Evolutionary conservation across 441 rosid genomes (phyloP), one percentile per base, ranked within the genome.

Genomic region (Hura crepitans): DNA sequence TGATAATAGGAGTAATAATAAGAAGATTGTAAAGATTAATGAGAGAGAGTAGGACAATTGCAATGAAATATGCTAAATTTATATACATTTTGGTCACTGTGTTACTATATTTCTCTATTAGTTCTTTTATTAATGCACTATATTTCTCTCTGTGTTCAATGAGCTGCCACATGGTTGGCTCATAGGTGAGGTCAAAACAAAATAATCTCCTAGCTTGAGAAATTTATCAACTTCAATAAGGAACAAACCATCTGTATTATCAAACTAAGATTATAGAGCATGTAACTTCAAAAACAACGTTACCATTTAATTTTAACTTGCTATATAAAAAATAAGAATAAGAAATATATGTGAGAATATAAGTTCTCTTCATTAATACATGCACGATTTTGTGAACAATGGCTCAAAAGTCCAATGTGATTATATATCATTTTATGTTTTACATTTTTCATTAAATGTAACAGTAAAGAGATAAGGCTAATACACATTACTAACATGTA

Each of bases 181-280:
- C 17, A 86, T 72, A 7, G 93, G 94, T 55, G 93, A 86, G 61
- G 97, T 92, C 75, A 90, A 84, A 75, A 89, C 96, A 83, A 94
- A 90, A 75, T 89, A 94, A 51, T 97, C 99, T 55, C 99, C 97
- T 4, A 97, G 99, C 83, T 78, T 92, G 55, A 94, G 89, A 61
- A 91, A 74, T 49, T 97, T 95, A 77, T 93, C 96, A 74, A 87
- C 86, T 87, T 93, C 98, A 73, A 91, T 72, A 46, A 94, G 96
- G 58, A 94, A 77, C 78, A 85, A 78, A 54, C 96, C 99, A 78
- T 92, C 99, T 94, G 87, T 72, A 74, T 69, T 50, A 62, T 28
- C 59, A 62, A 73, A 62, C 46, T 31, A 75, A 28, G 1, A 42
- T 79, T 62, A 77, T 63, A 70, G 71, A 63, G 59, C 35, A 43